Conservation (phyloP, 306 rosid species). For the Ammopiptanthus mongolicus region DNA sequence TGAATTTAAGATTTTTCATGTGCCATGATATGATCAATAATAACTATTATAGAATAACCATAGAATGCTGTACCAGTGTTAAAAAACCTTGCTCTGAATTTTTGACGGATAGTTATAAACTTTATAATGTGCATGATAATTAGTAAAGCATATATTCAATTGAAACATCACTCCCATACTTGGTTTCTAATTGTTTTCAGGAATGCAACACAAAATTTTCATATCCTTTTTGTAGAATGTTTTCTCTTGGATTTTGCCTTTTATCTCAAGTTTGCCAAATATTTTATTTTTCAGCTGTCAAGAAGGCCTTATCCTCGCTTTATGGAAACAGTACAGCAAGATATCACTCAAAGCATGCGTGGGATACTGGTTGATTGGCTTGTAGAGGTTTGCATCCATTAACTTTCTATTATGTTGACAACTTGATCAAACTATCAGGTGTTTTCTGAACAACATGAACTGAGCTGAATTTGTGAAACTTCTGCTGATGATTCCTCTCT, state of each 20-base stretch:
- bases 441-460: neutral
- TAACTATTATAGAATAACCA: neutral
- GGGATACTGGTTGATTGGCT: conserved; percentile 94
- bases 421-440: neutral
- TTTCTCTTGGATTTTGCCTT: conserved; percentile 17
- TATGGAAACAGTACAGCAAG: conserved; percentile 69
- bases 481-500: neutral
- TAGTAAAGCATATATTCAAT: neutral
- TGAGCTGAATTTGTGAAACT: neutral
- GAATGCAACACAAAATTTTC: neutral
- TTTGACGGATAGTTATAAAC: neutral
- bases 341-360: conserved; percentile 85
- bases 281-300: conserved; percentile 48
- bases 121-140: neutral
- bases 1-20: neutral
- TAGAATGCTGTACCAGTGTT: neutral
- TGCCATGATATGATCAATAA: neutral
- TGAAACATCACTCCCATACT: neutral
- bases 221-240: conserved; percentile 7
- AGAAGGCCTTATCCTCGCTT: conserved; percentile 62
- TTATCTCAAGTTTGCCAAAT: neutral
- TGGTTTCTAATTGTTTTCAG: neutral
- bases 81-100: neutral
- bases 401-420: neutral
- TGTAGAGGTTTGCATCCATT: conserved; percentile 68